These are phyloP conservation scores for Balamuthia mandrillaris DNA, from an alignment of 208 protist genomes.

Conservation along the genomic window DNA sequence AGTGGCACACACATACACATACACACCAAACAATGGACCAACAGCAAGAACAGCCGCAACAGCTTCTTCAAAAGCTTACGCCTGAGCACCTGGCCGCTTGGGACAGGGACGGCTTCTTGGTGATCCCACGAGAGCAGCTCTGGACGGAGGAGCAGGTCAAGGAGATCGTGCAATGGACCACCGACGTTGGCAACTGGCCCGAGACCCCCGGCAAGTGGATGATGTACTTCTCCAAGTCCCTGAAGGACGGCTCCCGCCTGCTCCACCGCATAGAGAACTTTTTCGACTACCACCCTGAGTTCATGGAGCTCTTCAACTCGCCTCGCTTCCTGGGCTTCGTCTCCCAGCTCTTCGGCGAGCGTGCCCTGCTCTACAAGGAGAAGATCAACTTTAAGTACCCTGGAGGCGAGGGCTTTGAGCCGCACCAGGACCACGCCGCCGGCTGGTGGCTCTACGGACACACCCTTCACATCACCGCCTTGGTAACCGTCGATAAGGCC, in stretches of 20 bases:
- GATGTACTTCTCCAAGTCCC: conserved; percentile 24
- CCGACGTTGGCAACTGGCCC: not conserved
- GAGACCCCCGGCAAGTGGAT: conserved; percentile 17
- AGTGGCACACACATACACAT: too few relatives aligned
- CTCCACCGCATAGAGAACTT: conserved; percentile 49
- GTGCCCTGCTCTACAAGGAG: conserved; percentile 51
- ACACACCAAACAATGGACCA: not conserved
- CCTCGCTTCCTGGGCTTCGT: not conserved
- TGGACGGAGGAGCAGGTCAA: conserved; percentile 34
- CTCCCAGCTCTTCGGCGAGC: conserved; percentile 28
- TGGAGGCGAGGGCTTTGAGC: conserved; percentile 49
- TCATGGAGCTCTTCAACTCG: conserved; percentile 3
- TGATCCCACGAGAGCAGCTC: conserved; percentile 40
- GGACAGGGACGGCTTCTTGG: conserved; percentile 27
- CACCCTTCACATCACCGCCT: conserved; percentile 37
- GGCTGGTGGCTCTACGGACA: conserved; percentile 47
- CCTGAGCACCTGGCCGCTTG: not conserved
- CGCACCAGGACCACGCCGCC: conserved; percentile 36
- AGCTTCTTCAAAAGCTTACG: not conserved
- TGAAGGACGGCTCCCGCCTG: not conserved
- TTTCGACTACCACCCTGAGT: conserved; percentile 36
- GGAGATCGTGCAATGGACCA: not conserved
- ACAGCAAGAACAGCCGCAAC: too few relatives aligned
- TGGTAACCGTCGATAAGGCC: conserved; percentile 40
- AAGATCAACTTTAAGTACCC: conserved; percentile 60